Evolutionary conservation across 805 yeast genomes (phyloP), one percentile per base, ranked within the genome.

Genomic region (Myxozyma vanderwaltii): DNA sequence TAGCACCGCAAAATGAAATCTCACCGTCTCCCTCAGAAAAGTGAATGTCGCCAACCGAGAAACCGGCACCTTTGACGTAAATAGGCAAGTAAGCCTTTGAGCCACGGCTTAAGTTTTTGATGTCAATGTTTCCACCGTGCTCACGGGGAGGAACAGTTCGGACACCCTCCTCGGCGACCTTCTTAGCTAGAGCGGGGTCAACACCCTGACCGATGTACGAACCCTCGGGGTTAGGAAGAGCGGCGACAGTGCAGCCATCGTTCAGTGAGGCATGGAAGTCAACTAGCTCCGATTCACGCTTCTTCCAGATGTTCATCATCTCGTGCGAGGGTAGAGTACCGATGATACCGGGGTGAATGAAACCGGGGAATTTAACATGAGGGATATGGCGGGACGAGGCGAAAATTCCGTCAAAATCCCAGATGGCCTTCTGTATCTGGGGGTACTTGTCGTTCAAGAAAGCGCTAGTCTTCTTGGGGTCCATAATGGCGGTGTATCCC

Each of bases 1-100:
- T 79, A 12, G 81, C 83, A 35, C 83, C 83, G 67, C 83, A 80
- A 64, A 80, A 80, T 15, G 82, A 75, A 36, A 80, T 78, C 63
- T 80, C 83, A n/a, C 82, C 83, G 65, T 79, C 82, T n/a, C 83
- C 83, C 67, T 79, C 82, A 26, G 80, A 76, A 67, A 80, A 80
- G 65, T 80, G 83, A 41, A 79, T 65, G 64, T 80, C 83, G 6
- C 83, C 83, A 41, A 80, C 72, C 23, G 79, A 75, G 36, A 80
- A 71, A 61, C 77, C 76, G 38, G 80, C 83, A 6, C 83, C 83
- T 23, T 68, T 68, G 21, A 80, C 77, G 67, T 80, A 71, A 23
- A 77, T 78, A 1, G 83, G 83, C 51, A 80, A 71, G 63, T 78
- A 80, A 26, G 76, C 77, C 60, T 77, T 79, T 3, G 83, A 76